A percentile compares a stretch with the other conserved stretches of the same genome.
phyloP scores from a whole-genome alignment of 768 basidiomycete genomes.

The Candolleomyces aberdarensis region DNA sequence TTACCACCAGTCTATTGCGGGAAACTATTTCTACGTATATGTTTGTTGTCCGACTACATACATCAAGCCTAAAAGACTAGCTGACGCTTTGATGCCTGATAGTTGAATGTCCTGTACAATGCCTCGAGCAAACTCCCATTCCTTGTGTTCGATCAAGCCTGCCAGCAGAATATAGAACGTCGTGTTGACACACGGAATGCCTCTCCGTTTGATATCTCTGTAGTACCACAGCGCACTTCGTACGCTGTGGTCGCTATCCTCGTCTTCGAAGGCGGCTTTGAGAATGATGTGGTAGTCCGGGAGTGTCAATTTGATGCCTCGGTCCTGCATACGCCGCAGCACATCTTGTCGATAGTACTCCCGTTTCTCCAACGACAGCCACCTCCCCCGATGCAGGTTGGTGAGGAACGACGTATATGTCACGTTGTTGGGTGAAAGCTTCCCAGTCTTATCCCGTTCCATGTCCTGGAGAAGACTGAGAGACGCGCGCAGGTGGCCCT shows the following conservation, averaged over 20 bases:
- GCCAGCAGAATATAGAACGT: conserved; percentile 78
- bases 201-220: conserved; percentile 53
- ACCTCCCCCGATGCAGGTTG: conserved; percentile 61
- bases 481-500: conserved; percentile 55
- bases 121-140: conserved; percentile 59
- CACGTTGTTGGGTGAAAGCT: conserved; percentile 62
- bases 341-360: conserved; percentile 50
- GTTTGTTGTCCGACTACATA: conserved; percentile 34
- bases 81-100: conserved; percentile 42
- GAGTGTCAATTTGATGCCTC: conserved; percentile 52
- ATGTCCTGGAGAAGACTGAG: conserved; percentile 72
- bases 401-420: conserved; percentile 83
- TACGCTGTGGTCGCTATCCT: conserved; percentile 41
- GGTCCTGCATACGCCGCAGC: conserved; percentile 54
- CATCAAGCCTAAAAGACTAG: conserved; percentile 47
- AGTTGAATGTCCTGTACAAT: conserved; percentile 59
- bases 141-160: conserved; percentile 54
- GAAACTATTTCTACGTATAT: background rate
- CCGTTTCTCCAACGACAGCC: conserved; percentile 42
- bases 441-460: conserved; percentile 48
- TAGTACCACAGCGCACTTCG: conserved; percentile 54
- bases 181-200: conserved; percentile 48
- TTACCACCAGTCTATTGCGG: background rate
- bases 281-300: conserved; percentile 79
- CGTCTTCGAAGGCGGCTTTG: conserved; percentile 56